phyloP scores from a whole-genome alignment of 139 green algal species.

The Nannochloris sp. region DNA sequence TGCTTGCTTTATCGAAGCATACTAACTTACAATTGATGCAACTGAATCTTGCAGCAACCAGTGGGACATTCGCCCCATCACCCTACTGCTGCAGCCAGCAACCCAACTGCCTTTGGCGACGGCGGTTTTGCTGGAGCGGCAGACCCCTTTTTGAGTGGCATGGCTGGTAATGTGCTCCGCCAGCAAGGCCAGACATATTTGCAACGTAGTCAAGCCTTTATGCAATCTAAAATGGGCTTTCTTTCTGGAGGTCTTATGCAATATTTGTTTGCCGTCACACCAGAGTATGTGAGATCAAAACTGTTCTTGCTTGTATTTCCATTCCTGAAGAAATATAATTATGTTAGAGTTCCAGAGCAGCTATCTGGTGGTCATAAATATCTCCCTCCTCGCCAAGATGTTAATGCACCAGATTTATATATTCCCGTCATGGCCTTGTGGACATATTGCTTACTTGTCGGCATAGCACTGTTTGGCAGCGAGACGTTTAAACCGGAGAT shows the following conservation, averaged over 20 bases:
- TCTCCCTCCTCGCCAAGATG: constrained; percentile 77
- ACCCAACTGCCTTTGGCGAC: not conserved
- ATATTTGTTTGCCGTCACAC: constrained; percentile 84
- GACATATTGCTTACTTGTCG: constrained; percentile 75
- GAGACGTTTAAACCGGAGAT: constrained; percentile 57
- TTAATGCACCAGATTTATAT: constrained; percentile 96
- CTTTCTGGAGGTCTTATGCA: constrained; percentile 63
- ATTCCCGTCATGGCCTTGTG: constrained; percentile 81
- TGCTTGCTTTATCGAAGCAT: too few relatives aligned
- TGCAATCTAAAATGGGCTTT: constrained; percentile 57
- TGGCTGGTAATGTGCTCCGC: constrained; percentile 38
- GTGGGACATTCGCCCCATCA: not conserved
- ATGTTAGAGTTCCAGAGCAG: constrained; percentile 22
- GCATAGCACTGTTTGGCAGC: constrained; percentile 14
- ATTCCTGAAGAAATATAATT: constrained; percentile 64
- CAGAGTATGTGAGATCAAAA: constrained; percentile 78
- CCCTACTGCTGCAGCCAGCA: not conserved
- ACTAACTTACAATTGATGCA: too few relatives aligned
- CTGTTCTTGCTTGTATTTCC: constrained; percentile 85
- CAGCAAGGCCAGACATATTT: constrained; percentile 42
- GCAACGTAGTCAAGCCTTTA: constrained; percentile 34
- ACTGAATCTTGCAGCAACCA: not conserved
- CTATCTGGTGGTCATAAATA: constrained; percentile 73
- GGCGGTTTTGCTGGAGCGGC: not conserved
- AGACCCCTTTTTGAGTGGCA: constrained; percentile 29